Percentiles rank a stretch among this genome's conserved stretches.
Evolutionary conservation across 805 yeast genomes (phyloP).

Genomic region (Saturnispora galanensis): DNA sequence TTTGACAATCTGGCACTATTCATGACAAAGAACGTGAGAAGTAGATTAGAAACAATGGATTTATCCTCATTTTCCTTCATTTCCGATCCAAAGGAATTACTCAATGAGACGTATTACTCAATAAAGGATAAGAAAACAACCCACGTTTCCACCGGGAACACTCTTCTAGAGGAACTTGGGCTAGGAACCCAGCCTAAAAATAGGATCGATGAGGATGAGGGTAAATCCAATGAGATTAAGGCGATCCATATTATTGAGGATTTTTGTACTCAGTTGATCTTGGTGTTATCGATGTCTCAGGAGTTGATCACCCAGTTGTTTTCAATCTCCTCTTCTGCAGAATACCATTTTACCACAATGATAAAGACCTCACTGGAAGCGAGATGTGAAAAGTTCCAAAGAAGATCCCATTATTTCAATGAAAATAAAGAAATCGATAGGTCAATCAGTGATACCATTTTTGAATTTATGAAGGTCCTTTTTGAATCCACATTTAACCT

Average conservation of each 20-base stretch:
- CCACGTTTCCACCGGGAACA: constrained; percentile 10
- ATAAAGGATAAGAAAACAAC: constrained; percentile 8
- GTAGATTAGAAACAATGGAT: constrained; percentile 1
- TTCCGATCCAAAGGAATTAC: constrained; percentile 16
- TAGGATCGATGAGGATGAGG: neutral
- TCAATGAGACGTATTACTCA: constrained; percentile 11
- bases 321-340: constrained; percentile 35
- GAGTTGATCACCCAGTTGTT: constrained; percentile 34
- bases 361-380: constrained; percentile 26
- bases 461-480: constrained; percentile 25
- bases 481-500: constrained; percentile 18
- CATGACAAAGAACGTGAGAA: constrained; percentile 14
- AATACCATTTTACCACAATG: constrained; percentile 31
- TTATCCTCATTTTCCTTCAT: constrained; percentile 15
- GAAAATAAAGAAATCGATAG: constrained; percentile 24
- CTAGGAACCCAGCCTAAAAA: constrained; percentile 6
- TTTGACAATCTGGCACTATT: constrained; percentile 21
- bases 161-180: constrained; percentile 21
- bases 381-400: constrained; percentile 16
- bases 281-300: constrained; percentile 31
- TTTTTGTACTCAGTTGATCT: constrained; percentile 10
- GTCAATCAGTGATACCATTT: constrained; percentile 21
- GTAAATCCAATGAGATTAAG: neutral
- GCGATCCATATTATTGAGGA: constrained; percentile 8
- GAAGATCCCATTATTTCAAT: constrained; percentile 10